Conservation (phyloP, 2,329 filamentous ascomycete genomes). For the Colletotrichum cordylinicola region DNA sequence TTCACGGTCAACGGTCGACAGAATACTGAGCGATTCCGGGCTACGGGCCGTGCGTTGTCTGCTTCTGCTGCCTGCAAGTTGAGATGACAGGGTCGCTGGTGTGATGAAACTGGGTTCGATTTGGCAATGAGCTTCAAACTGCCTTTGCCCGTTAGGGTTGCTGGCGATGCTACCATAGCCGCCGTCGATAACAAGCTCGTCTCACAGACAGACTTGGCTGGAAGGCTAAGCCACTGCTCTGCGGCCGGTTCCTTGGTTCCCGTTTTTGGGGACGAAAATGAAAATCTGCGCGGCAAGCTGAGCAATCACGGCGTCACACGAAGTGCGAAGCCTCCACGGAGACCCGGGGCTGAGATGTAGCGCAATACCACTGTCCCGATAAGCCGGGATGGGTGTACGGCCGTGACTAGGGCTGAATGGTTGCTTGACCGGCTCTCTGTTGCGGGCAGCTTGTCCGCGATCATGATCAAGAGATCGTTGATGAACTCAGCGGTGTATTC, state of each 20-base stretch:
- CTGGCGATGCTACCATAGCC: background rate
- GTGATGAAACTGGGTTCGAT: background rate
- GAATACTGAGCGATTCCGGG: background rate
- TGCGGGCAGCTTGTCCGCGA: background rate
- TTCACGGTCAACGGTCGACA: background rate
- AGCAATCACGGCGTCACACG: background rate
- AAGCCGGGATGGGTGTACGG: background rate
- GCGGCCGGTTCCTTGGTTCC: background rate
- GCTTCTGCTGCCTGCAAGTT: background rate
- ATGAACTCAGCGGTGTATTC: background rate
- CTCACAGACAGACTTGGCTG: background rate
- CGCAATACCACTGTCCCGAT: background rate
- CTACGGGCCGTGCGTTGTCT: background rate
- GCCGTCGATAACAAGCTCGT: background rate
- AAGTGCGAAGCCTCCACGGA: background rate
- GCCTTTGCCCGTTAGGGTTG: background rate
- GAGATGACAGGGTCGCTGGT: background rate
- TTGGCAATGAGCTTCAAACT: background rate
- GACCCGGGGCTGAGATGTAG: background rate
- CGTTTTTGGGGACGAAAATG: background rate
- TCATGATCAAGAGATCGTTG: fast-evolving
- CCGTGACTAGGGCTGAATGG: background rate
- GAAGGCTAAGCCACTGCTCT: background rate
- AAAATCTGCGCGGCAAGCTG: background rate
- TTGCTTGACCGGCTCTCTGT: background rate